phyloP scores from a whole-genome alignment of 2,329 filamentous ascomycete genomes.

The Cladobotryum mycophilum region DNA sequence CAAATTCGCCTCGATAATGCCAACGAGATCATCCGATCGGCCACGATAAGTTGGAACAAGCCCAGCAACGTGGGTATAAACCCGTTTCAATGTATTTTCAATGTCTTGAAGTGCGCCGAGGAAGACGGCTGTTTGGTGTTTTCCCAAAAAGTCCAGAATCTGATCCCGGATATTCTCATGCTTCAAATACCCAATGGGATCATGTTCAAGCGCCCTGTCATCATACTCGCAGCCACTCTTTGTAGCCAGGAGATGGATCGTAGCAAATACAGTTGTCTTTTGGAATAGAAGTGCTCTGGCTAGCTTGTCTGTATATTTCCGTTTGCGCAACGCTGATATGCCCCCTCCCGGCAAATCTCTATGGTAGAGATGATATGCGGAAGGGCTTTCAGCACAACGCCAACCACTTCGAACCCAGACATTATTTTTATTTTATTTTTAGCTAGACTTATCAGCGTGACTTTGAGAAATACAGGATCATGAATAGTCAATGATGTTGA shows the following conservation, averaged over 20 bases:
- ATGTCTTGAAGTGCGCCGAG: conserved; percentile 3
- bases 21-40: conserved; percentile 1
- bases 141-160: conserved; percentile 1
- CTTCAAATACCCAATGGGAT: conserved; percentile 2
- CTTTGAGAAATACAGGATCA: no score
- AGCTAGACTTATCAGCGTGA: no score
- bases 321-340: conserved; percentile 1
- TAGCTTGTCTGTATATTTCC: conserved; percentile 3
- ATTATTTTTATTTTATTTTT: not conserved
- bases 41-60: conserved; percentile 4
- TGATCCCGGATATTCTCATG: not conserved
- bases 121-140: conserved; percentile 3
- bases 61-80: conserved; percentile 1
- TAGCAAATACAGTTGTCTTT: not conserved
- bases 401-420: conserved; percentile 4
- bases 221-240: conserved; percentile 3
- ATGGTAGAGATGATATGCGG: conserved; percentile 5
- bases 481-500: no score
- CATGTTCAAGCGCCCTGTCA: not conserved
- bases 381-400: conserved; percentile 3
- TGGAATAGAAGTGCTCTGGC: conserved; percentile 6
- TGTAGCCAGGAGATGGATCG: not conserved
- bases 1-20: conserved; percentile 6
- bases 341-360: not conserved
- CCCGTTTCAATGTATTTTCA: not conserved